Evolutionary conservation across 1,284 basidiomycete species (phyloP).

Genomic region (Cystobasidium slooffiae): DNA sequence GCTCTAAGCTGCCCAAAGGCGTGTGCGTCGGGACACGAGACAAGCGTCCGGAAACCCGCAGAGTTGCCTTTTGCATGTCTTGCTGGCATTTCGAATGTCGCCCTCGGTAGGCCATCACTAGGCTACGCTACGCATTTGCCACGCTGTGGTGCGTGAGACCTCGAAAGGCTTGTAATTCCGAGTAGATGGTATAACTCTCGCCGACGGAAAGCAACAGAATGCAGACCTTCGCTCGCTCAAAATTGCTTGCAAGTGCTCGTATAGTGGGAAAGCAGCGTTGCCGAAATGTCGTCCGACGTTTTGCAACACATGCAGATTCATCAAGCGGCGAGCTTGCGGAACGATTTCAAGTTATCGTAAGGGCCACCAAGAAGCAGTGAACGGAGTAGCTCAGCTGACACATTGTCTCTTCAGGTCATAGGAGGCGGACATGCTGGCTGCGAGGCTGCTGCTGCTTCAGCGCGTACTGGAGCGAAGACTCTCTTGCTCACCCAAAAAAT

Average conservation of each 20-base stretch:
- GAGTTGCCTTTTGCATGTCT: too few species aligned
- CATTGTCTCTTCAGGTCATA: conserved; percentile 56
- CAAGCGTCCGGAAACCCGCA: too few species aligned
- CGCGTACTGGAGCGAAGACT: conserved; percentile 77
- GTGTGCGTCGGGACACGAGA: too few species aligned
- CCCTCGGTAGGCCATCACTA: too few species aligned
- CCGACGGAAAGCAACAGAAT: background rate
- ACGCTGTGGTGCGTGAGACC: too few species aligned
- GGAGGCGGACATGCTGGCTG: conserved; percentile 92
- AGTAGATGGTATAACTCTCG: too few species aligned
- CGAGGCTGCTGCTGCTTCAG: conserved; percentile 83
- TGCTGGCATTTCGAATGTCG: too few species aligned
- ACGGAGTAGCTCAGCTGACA: background rate
- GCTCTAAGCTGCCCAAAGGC: background rate
- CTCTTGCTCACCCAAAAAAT: conserved; percentile 77
- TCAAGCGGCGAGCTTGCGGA: background rate
- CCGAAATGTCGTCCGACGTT: background rate
- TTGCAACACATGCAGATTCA: conserved; percentile 23
- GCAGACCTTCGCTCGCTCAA: background rate
- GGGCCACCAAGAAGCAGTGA: background rate
- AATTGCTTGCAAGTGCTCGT: background rate
- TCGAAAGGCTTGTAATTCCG: too few species aligned
- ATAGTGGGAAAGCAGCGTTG: background rate
- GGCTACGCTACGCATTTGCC: too few species aligned
- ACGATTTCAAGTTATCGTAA: conserved; percentile 12